Base-by-base conservation (phyloP, 768 basidiomycete genomes). In the Sistotremastrum niveocremeum region DNA sequence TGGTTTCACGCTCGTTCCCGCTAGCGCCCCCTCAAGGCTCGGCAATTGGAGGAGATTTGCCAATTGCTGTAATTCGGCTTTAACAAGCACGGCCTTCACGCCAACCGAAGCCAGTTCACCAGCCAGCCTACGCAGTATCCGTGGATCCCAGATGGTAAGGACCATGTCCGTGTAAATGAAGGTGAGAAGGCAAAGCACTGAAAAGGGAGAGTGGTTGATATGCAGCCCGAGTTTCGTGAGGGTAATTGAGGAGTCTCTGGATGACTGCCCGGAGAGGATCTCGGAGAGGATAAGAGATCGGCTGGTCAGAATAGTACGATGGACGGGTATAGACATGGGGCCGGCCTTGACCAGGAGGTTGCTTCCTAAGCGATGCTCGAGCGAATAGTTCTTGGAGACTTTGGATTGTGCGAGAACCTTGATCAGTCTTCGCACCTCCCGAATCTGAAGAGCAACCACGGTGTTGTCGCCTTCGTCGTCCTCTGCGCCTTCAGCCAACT, bases 121-220 rank as follows among this genome's bases (percentile, higher is more conserved):
- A 30, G 68, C 65, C 2, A 82, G 60, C 1, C 63, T 58, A 0
- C 63, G 52, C 4, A 64, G 69, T 7, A 86, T 68, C 11, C 89
- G 76, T 8, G 70, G 68, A 58, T 98, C 91, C 87, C 90, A 93
- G 9, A 91, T 60, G 0, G 87, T 79, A 7, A 87, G 66, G 1
- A 93, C 61, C 37, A 79, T 73, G 58, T 99, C 94, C 1, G 84
- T 73, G 61, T 97, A 97, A n/a, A 97, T 61, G 56, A 90, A 97
- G 28, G 79, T 72, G 12, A 95, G 60, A 12, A 97, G 65, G 20
- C 94, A 70, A 10, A 95, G 72, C 10, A 82, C 61, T 0, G 87
- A 65, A 5, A 93, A 63, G 0, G 81, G 70, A 39, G 78, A 0
- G 65, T 56, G 39, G 94, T 54, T 11, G 58, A 57, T 2, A 84